A percentile compares a stretch with the other conserved stretches of the same genome.
Evolutionary conservation across 108 stramenopile species (phyloP).

Genomic region (Epithemia pelagica): DNA sequence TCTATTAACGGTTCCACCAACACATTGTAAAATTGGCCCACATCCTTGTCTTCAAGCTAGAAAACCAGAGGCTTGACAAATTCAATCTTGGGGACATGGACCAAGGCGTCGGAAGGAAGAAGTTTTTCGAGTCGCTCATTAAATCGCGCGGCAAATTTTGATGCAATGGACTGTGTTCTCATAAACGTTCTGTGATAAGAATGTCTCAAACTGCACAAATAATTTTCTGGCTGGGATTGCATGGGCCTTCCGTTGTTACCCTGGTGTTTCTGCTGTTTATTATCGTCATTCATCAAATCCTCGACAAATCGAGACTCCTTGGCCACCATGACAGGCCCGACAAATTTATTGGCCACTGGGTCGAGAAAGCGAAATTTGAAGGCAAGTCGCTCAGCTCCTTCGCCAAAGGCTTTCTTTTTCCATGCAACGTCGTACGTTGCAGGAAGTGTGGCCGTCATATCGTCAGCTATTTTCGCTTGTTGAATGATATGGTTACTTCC

Average conservation of each 20-base stretch:
- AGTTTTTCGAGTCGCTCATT: no score
- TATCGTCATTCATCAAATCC: constrained; percentile 9
- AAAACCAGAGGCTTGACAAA: no score
- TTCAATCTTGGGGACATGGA: no score
- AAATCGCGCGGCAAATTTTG: no score
- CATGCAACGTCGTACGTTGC: constrained; percentile 25
- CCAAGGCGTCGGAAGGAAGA: no score
- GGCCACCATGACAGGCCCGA: constrained; percentile 39
- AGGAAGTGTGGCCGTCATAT: background rate
- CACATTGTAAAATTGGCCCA: no score
- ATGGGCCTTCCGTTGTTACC: constrained; percentile 19
- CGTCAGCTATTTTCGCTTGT: background rate
- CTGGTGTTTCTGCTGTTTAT: background rate
- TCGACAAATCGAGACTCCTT: constrained; percentile 45
- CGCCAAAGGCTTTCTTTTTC: constrained; percentile 39
- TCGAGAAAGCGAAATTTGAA: constrained; percentile 39
- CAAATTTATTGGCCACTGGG: constrained; percentile 20
- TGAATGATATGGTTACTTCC: background rate
- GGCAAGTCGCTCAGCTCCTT: constrained; percentile 48
- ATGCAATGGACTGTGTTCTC: no score
- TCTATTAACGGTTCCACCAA: no score
- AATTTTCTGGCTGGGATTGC: constrained; percentile 38
- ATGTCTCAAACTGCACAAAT: constrained; percentile 20
- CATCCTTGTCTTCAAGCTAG: no score
- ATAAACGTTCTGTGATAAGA: no score